Conservation (phyloP, 257 asterid genomes). For the Jacaranda mimosifolia region DNA sequence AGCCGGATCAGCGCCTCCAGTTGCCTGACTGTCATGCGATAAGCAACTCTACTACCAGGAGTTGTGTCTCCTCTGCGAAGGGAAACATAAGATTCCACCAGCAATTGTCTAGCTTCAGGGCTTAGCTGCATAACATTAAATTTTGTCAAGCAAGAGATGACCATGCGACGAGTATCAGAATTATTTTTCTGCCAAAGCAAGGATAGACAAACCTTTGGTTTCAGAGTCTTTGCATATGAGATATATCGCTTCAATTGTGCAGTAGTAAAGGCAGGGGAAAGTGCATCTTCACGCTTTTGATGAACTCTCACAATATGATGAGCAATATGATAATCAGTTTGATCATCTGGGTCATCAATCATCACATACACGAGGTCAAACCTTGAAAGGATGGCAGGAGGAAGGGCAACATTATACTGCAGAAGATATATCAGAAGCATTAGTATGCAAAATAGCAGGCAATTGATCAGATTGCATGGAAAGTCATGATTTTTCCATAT, state of each 20-base stretch:
- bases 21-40: constrained; percentile 99
- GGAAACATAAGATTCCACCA: constrained; percentile 91
- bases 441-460: constrained; percentile 26
- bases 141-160: constrained; percentile 32
- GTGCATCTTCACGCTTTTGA: constrained; percentile 86
- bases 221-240: constrained; percentile 85
- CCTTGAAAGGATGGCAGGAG: constrained; percentile 99
- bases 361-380: constrained; percentile 96
- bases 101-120: constrained; percentile 76
- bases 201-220: constrained; percentile 73
- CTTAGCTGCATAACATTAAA: constrained; percentile 61
- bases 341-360: constrained; percentile 99
- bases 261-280: constrained; percentile 83
- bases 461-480: constrained; percentile 12
- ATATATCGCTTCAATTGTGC: constrained; percentile 89
- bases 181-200: not conserved
- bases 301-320: constrained; percentile 95
- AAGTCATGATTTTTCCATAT: constrained; percentile 6
- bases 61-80: constrained; percentile 90
- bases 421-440: constrained; percentile 39
- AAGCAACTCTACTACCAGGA: constrained; percentile 98
- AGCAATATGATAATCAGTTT: constrained; percentile 91
- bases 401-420: constrained; percentile 98
- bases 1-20: constrained; percentile 94
- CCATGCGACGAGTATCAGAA: constrained; percentile 7